Percentiles rank a stretch among this genome's conserved stretches.
These are phyloP conservation scores for Aspergillus ustus DNA, from an alignment of 2,329 filamentous ascomycete genomes.

Conservation along the genomic window DNA sequence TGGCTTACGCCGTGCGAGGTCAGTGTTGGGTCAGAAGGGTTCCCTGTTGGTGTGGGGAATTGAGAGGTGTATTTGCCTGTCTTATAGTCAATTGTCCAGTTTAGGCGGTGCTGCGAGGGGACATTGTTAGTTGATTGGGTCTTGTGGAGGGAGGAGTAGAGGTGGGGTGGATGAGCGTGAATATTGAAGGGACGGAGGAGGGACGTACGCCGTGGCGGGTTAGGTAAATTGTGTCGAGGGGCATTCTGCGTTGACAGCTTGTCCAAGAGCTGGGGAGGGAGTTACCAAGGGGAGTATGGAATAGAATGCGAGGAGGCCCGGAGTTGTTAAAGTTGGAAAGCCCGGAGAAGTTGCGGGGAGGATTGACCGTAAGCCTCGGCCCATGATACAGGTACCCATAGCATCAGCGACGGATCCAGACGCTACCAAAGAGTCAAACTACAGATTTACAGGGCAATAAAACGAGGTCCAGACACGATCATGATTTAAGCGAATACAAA, in stretches of 20 bases:
- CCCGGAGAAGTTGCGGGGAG: constrained; percentile 25
- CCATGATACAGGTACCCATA: constrained; percentile 2
- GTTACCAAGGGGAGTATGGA: neutral
- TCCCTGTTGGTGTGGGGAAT: constrained; percentile 81
- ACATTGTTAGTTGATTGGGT: neutral
- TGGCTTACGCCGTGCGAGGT: constrained; percentile 86
- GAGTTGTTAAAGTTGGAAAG: neutral
- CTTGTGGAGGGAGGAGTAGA: neutral
- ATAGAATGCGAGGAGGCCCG: neutral
- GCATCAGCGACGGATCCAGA: neutral
- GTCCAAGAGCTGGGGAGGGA: neutral
- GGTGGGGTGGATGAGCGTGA: neutral
- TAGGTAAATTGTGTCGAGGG: constrained; percentile 73
- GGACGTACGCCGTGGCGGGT: constrained; percentile 73
- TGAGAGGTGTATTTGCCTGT: constrained; percentile 77
- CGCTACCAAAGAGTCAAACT: neutral
- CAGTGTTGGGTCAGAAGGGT: constrained; percentile 84
- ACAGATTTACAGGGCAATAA: neutral
- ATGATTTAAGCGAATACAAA: constrained; percentile 25
- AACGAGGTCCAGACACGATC: constrained; percentile 3
- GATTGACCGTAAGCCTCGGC: constrained; percentile 10
- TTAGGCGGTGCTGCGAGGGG: constrained; percentile 76
- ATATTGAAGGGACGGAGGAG: constrained; percentile 23
- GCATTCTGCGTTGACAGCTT: constrained; percentile 51
- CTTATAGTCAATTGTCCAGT: constrained; percentile 81